Base-by-base conservation (phyloP, 257 asterid species). In the Solanum lycopersicoides region DNA sequence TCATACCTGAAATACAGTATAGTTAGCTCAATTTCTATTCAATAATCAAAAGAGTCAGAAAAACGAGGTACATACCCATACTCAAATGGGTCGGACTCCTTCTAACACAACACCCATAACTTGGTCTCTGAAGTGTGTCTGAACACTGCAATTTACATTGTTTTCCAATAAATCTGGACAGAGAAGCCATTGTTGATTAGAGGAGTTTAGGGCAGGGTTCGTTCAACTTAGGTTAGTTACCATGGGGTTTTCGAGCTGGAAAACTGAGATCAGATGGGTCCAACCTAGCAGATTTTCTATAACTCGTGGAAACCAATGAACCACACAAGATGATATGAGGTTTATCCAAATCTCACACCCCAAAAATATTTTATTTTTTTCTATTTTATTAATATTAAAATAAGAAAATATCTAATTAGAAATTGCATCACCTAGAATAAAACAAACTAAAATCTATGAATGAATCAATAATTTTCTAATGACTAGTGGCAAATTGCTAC, bases 111-210 rank as follows among this genome's bases (percentile, higher is more conserved):
- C 85, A 41, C 35, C 77, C 90, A 87, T 41, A 88, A 35, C 80
- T 87, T 75, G 86, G 85, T n/a, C 90, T 59, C 15, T 66, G 87
- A 71, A 75, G 53, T 69, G 85, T 85, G 25, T 87, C 90, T 79
- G 53, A 86, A 41, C 65, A 45, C 86, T 72, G 86, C 86, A 92
- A 92, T 65, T 66, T 89, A 66, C 83, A 89, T 16, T 89, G 90
- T 72, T 89, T 88, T 18, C 83, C 83, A 80, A 90, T 85, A 86
- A 90, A 83, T 88, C 92, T 89, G 20, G 94, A 92, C 41, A 92
- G 88, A 50, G 93, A 87, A 71, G 91, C 87, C 94, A 92, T 92
- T 53, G 39, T 90, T 42, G 71, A 23, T 25, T 86, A 74, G 50
- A 25, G 82, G 79, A 88, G 86, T 35, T 73, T 7, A 35, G 16